Base-by-base conservation (phyloP, 345 rosid genomes). In the Euphorbia lathyris region DNA sequence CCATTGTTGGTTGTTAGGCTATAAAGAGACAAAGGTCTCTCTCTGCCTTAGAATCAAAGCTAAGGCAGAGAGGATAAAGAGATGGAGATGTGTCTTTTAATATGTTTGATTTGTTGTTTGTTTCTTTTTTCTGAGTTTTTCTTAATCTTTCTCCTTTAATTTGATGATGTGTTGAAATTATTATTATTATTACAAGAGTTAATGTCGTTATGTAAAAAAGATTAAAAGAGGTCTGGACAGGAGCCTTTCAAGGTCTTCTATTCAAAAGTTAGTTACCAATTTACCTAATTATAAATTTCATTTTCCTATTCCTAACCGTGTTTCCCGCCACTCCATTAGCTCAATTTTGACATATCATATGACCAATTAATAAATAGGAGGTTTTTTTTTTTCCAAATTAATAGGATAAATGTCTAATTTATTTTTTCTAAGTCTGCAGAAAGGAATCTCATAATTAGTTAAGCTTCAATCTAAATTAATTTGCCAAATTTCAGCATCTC, bases 31-130 rank as follows among this genome's bases (percentile, higher is more conserved):
- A 76, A 87, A 83, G 79, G 67, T 72, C 77, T 77, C 89, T 77
- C 91, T 87, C 91, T 87, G 85, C 95, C 88, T 85, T 75, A 70
- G 85, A 66, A 43, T 72, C 9, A 16, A 57, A 74, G 58, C 87
- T 50, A 85, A 87, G 90, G 90, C 88, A 81, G 83, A 74, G 87
- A 82, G 82, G 67, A 58, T 52, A 38, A 40, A 70, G 34, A 76
- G 59, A 68, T 30, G 12, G 8, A 17, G 5, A 25, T 0, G 55
- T 29, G 42, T 7, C 29, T 42, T 17, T 51, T 13, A 13, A 52
- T 34, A 27, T 63, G 19, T 25, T 25, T 2, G 36, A n/a, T 45
- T 8, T 29, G 11, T 1, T 58, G 29, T 58, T 9, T 27, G 1
- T 0, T 29, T 0, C 30, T 65, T 60, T 32, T 17, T 2, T 23